Evolutionary conservation across 2,329 filamentous ascomycete species (phyloP), one percentile per base, ranked within the genome.

Genomic region (Calonectria fujianensis): DNA sequence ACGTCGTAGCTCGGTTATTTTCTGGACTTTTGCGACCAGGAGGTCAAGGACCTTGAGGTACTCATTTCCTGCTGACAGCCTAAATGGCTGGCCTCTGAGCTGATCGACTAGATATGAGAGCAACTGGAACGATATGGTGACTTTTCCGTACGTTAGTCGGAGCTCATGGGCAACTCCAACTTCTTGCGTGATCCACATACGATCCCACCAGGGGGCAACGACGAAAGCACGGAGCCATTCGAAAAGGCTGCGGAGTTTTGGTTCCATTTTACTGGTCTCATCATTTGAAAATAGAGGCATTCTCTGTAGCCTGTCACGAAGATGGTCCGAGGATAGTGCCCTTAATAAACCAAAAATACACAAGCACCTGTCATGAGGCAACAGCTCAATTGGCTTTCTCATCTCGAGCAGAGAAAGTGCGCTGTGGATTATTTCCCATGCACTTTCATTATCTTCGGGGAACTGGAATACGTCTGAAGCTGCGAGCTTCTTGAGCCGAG

Each of bases 121-220:
- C 4, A 59, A 16, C 20, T 59, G 48, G 59, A 79, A 78, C 0
- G 76, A 31, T 16, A 79, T 45, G 5, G 70, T 77, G 31, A 72
- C 51, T 37, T 69, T 78, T 18, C 75, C 76, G 37, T 79, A 76
- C 7, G 61, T 72, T 10, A 79, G 45, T 14, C 64, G 50, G 11
- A 79, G 75, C 51, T 77, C 75, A 31, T 67, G 71, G 18, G 76
- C 74, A 2, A 75, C 76, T 48, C 75, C 76, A 27, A 76, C 77
- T 63, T 79, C 77, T 61, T 79, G 77, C 7, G 72, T 78, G 57
- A 79, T 77, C 76, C 76, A 79, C 73, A 77, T 75, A 39, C 77
- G 77, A 78, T 78, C 73, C 77, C 77, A 79, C 77, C 77, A 79
- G 31, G 77, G 75, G 31, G 75, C 71, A 29, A 78, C 35, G 31